Evolutionary conservation across 2,329 filamentous ascomycete genomes (phyloP), one percentile per base, ranked within the genome.

Genomic region (Macrophomina phaseolina): DNA sequence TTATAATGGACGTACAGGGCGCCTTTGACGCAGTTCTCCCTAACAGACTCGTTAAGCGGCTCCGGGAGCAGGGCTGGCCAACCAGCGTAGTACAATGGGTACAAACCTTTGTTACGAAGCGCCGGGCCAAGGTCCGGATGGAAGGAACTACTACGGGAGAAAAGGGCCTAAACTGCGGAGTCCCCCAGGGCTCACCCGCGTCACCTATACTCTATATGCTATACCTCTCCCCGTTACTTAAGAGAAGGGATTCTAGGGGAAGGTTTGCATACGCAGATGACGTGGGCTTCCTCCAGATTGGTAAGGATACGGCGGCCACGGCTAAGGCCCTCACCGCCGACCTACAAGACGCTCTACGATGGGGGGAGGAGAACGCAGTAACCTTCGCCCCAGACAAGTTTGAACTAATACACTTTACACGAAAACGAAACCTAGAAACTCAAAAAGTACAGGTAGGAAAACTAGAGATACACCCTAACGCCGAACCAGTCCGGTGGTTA

Each of bases 151-250:
- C 53, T 18, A 58, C 53, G 5, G 18, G 6, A 5, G 38, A 58
- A n/a, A 40, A 42, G 23, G 53, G 40, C 4, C 53, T 58, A 5
- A 12, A 11, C n/a, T 58, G 16, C 8, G 34, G 53, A 9, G 38
- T 58, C 34, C 53, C 34, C 8, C 30, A 58, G 40, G 53, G 53
- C 16, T 58, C 53, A 23, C 53, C 34, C 6, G 30, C 38, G 2
- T 58, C 38, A 4, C 53, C 38, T 40, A 58, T 58, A 4, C 53
- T 58, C 34, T 58, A 58, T 30, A 58, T 58, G 38, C 53, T 58
- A 14, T 58, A 58, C 53, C 53, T 58, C 3, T 11, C 53, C 4
- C 53, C 53, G 4, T 34, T 58, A 5, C 53, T 58, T 3, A 12
- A 40, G 23, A 58, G 34, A 30, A 14, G 53, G 23, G 38, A 40